phyloP scores from a whole-genome alignment of 768 basidiomycete genomes.

The Neoboletus magnificus region DNA sequence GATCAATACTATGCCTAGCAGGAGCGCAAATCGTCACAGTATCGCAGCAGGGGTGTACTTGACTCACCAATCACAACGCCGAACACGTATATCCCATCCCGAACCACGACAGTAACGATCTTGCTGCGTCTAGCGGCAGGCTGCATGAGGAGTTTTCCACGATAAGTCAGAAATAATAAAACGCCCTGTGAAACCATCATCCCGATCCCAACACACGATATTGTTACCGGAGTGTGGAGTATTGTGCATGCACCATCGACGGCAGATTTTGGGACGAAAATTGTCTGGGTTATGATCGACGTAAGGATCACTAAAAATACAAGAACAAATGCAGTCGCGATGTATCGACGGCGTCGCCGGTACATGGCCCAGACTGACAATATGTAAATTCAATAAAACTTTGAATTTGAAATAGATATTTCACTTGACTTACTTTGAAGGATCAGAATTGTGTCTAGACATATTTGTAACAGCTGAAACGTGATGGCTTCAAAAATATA shows the following conservation, averaged over 20 bases:
- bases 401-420: not conserved
- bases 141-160: slow-evolving; percentile 9
- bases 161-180: slow-evolving; percentile 16
- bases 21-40: not conserved
- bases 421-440: slow-evolving; percentile 17
- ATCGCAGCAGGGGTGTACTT: not conserved
- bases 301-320: slow-evolving; percentile 3
- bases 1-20: not conserved
- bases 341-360: not conserved
- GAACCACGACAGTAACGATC: slow-evolving; percentile 9
- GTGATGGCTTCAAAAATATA: not conserved
- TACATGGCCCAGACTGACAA: slow-evolving; percentile 16
- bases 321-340: not conserved
- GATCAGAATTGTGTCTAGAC: slow-evolving; percentile 12
- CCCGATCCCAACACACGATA: not conserved
- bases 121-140: slow-evolving; percentile 12
- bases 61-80: slow-evolving; percentile 8
- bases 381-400: not conserved
- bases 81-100: slow-evolving; percentile 17
- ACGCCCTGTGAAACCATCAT: slow-evolving; percentile 10
- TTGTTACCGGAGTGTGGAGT: not conserved
- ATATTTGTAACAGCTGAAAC: slow-evolving; percentile 15
- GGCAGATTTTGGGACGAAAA: not conserved
- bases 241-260: slow-evolving; percentile 12
- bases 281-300: not conserved